These are phyloP conservation scores for Phaseolus lunatus DNA, from an alignment of 306 rosid genomes.

Conservation along the genomic window DNA sequence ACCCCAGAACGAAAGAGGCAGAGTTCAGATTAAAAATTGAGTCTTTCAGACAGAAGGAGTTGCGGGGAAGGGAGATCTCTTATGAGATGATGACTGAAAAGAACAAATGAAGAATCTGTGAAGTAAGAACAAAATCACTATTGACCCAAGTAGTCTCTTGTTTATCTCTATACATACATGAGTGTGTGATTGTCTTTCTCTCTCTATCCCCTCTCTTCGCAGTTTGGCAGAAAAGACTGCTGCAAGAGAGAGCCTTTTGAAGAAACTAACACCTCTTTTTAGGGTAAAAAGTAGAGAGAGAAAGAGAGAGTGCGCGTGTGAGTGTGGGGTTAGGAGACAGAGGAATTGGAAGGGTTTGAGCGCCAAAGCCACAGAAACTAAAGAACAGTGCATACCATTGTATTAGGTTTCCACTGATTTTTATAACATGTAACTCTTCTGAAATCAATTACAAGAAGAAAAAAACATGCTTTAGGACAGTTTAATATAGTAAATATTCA, in stretches of 20 bases:
- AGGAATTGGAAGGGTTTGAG: constrained; percentile 50
- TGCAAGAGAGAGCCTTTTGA: constrained; percentile 63
- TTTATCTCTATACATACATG: background rate
- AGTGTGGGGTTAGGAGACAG: constrained; percentile 33
- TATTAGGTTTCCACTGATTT: background rate
- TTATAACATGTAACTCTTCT: too few relatives aligned
- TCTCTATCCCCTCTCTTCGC: constrained; percentile 41
- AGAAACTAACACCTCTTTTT: constrained; percentile 59
- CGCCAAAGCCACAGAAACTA: constrained; percentile 48
- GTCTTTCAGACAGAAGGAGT: constrained; percentile 32
- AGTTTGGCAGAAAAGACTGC: constrained; percentile 58
- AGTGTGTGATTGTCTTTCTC: background rate
- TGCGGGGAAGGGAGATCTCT: constrained; percentile 37
- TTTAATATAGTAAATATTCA: background rate
- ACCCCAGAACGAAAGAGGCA: background rate
- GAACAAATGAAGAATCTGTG: constrained; percentile 40
- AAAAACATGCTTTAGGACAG: too few relatives aligned
- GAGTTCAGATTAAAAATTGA: constrained; percentile 34
- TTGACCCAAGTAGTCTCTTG: constrained; percentile 26
- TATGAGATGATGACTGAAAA: constrained; percentile 13
- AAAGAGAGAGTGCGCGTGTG: constrained; percentile 35
- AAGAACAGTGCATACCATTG: constrained; percentile 14
- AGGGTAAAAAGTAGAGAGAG: constrained; percentile 53
- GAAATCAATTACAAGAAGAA: too few relatives aligned
- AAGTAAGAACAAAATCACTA: constrained; percentile 48